A percentile compares a stretch with the other conserved stretches of the same genome.
Evolutionary conservation across 805 yeast genomes (phyloP).

Genomic region (Candida argentea): DNA sequence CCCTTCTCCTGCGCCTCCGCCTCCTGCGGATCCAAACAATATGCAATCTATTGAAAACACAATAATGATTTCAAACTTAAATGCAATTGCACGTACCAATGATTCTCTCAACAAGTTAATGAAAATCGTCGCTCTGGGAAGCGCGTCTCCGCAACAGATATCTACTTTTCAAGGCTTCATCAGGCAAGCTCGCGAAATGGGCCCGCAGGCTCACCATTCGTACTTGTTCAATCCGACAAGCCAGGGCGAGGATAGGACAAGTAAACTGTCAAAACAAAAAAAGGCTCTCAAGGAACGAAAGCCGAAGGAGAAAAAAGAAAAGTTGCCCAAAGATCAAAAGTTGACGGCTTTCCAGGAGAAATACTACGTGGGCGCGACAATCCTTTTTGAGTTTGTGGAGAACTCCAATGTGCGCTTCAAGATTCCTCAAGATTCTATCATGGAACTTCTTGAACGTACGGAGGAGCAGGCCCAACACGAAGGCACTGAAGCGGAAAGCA

Average conservation of each 20-base stretch:
- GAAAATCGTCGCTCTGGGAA: slow-evolving; percentile 81
- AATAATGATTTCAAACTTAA: slow-evolving; percentile 77
- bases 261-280: slow-evolving; percentile 7
- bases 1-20: slow-evolving; percentile 1
- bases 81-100: slow-evolving; percentile 71
- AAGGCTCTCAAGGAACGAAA: slow-evolving; percentile 10
- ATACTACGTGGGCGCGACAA: slow-evolving; percentile 55
- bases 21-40: slow-evolving; percentile 14
- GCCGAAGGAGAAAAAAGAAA: slow-evolving; percentile 8
- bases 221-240: slow-evolving; percentile 11
- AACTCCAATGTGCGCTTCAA: slow-evolving; percentile 63
- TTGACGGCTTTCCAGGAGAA: slow-evolving; percentile 71
- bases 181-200: slow-evolving; percentile 68
- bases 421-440: slow-evolving; percentile 67
- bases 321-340: slow-evolving; percentile 38
- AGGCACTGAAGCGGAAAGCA: slow-evolving; percentile 10
- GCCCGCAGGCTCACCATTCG: slow-evolving; percentile 38
- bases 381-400: slow-evolving; percentile 81
- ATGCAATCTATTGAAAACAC: slow-evolving; percentile 57
- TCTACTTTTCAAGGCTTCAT: slow-evolving; percentile 73
- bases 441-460: slow-evolving; percentile 39
- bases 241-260: slow-evolving; percentile 3
- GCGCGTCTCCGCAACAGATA: slow-evolving; percentile 63
- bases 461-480: slow-evolving; percentile 3
- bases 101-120: slow-evolving; percentile 57